These are phyloP conservation scores for Mentha longifolia DNA, from an alignment of 257 asterid species.

Conservation along the genomic window DNA sequence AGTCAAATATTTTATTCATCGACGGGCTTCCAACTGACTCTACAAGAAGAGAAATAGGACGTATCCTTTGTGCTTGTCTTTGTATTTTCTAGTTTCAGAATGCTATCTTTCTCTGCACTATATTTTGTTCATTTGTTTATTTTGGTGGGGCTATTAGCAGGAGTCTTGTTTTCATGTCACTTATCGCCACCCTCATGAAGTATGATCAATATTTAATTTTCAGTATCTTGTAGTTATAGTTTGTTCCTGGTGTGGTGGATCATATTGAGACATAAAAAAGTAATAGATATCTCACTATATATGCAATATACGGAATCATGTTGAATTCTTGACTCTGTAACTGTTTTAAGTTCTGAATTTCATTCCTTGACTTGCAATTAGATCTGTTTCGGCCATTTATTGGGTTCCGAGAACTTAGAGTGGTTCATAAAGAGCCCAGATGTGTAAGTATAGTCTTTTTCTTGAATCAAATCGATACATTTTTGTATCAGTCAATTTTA, in stretches of 20 bases:
- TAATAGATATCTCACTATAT: neutral
- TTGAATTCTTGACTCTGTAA: neutral
- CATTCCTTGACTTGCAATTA: slow-evolving; percentile 51
- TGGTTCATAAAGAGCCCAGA: slow-evolving; percentile 82
- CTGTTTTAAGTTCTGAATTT: slow-evolving; percentile 17
- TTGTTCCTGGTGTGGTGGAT: slow-evolving; percentile 1
- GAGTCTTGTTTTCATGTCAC: neutral
- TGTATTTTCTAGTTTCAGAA: neutral
- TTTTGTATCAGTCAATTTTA: neutral
- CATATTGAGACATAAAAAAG: neutral
- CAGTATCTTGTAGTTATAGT: neutral
- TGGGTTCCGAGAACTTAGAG: slow-evolving; percentile 73
- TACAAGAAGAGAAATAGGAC: slow-evolving; percentile 83
- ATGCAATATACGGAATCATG: slow-evolving; percentile 19
- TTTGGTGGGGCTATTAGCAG: neutral
- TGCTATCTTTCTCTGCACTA: neutral
- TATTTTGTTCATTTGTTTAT: neutral
- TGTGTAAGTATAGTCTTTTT: slow-evolving; percentile 50
- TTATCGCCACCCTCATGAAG: neutral
- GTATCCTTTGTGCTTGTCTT: slow-evolving; percentile 57
- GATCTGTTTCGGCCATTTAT: slow-evolving; percentile 86
- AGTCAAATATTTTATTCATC: slow-evolving; percentile 69
- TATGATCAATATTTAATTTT: slow-evolving; percentile 6
- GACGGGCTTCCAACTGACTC: slow-evolving; percentile 84
- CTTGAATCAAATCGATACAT: slow-evolving; percentile 2